Evolutionary conservation across 78 protist species (phyloP), one percentile per base, ranked within the genome.

Genomic region (Cavenderia fasciculata): DNA sequence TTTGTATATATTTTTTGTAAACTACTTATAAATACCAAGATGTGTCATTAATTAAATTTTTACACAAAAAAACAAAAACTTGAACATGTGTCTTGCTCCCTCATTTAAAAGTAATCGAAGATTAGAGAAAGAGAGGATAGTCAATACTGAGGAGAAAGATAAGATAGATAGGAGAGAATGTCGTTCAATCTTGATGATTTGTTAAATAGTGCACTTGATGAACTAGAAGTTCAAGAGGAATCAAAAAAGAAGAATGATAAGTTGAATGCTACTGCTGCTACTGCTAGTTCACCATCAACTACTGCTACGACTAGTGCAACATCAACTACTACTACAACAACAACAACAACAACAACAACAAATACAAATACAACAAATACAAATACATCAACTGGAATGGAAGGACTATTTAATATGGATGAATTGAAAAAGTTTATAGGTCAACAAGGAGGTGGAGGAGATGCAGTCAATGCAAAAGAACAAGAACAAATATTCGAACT

Each of bases 141-240:
- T n/a, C n/a, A n/a, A n/a, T n/a, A n/a, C n/a, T n/a, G n/a, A n/a
- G n/a, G n/a, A n/a, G n/a, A n/a, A n/a, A n/a, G n/a, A n/a, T n/a
- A n/a, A n/a, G n/a, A n/a, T n/a, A n/a, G n/a, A n/a, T n/a, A n/a
- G n/a, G n/a, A n/a, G n/a, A n/a, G n/a, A n/a, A 57, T 57, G 63
- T 57, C 63, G 6, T 61, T 75, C n/a, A 54, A 66, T 66, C 18
- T 78, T 12, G 88, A 78, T 52, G 88, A 62, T 54, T 31, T 78
- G 6, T 78, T 78, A 66, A 78, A 78, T 52, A 62, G 87, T 78
- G 88, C 88, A 31, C 66, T 78, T 10, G 75, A 78, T 65, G 88
- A 78, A 44, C 41, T 78, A 16, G 76, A 78, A 23, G 27, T 25
- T 2, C 75, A 78, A 38, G 76, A 78, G 38, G 46, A 77, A 14